Evolutionary conservation across 495 filamentous ascomycete species (phyloP), one percentile per base, ranked within the genome.

Genomic region (Penicillium simplicissimum): DNA sequence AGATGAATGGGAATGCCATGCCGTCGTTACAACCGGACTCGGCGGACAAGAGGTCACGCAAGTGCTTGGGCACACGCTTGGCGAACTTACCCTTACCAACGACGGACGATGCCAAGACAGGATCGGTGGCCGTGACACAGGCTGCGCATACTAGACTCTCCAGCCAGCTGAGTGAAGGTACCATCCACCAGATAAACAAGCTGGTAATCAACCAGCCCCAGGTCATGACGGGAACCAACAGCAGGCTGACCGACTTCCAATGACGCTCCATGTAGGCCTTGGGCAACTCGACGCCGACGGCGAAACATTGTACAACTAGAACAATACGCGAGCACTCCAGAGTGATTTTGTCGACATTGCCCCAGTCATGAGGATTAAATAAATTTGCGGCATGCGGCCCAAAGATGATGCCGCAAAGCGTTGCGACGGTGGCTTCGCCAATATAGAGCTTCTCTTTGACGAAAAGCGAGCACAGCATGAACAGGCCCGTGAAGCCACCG

Each of bases 11-110:
- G 76, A 99, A 99, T 17, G 96, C 95, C 96, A 98, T 98, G 75
- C 96, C 96, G 73, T 99, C 96, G 79, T 99, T 99, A 81, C 96
- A 99, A 25, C 96, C 96, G 1, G 96, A 98, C 74, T 99, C 96
- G 59, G 94, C 94, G 14, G 96, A 98, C 35, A 99, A 82, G 13
- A 99, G 64, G 74, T 99, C 96, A 77, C 96, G 85, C 74, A 99
- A 79, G 85, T 98, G 96, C 78, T 96, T 97, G 19, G 96, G 96
- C 21, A 99, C 92, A 60, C 96, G 85, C 74, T 96, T 96, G 49
- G 96, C 94, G 67, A 99, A 99, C 72, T 97, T 98, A 67, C 96
- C 96, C 76, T 97, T 98, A 71, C 96, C 96, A 43, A 99, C 96
- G 55, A 99, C 96, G 15, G 96, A 98, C 36, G 94, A 97, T 36